These are phyloP conservation scores for Neocatenulostroma microsporum DNA, from an alignment of 2,329 filamentous ascomycete species.

Conservation along the genomic window DNA sequence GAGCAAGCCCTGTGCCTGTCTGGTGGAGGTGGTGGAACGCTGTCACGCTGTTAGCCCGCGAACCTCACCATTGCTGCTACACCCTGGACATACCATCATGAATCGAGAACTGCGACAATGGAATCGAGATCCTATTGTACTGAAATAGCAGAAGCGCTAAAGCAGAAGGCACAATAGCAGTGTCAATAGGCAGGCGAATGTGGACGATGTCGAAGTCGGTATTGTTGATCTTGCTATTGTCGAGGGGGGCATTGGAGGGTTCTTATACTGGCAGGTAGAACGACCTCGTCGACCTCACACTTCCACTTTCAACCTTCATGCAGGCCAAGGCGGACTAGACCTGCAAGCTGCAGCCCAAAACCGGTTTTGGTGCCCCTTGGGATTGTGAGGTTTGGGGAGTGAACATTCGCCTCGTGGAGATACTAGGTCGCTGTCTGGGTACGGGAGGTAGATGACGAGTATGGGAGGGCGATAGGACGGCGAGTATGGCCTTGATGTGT, in stretches of 20 bases:
- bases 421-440: neutral
- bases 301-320: conserved; percentile 1
- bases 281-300: conserved; percentile 8
- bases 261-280: conserved; percentile 7
- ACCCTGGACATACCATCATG: conserved; percentile 7
- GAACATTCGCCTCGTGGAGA: conserved; percentile 2
- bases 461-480: no score
- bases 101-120: conserved; percentile 1
- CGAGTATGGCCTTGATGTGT: no score
- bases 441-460: neutral
- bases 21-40: neutral
- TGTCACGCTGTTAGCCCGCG: no score
- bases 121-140: conserved; percentile 8
- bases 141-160: conserved; percentile 6
- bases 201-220: conserved; percentile 1
- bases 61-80: no score
- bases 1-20: neutral
- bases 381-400: conserved; percentile 6
- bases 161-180: neutral
- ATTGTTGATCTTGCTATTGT: conserved; percentile 10
- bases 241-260: neutral
- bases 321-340: neutral
- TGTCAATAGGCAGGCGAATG: neutral
- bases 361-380: neutral
- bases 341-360: conserved; percentile 1